Conservation (phyloP, 1,284 basidiomycete species). For the Trichosporon sp. region DNA sequence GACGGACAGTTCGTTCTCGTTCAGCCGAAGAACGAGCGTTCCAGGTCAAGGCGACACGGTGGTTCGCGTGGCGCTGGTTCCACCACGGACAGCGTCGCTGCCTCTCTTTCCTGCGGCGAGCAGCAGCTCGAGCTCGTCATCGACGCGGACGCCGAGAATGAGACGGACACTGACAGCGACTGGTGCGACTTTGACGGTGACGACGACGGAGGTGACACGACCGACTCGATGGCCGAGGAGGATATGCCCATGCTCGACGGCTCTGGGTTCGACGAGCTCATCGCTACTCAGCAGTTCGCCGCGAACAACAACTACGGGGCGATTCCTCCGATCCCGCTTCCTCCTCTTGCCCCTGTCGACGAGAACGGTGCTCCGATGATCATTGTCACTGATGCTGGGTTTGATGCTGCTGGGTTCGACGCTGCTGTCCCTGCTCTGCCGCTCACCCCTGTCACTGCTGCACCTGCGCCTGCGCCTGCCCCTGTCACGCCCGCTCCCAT, state of each 20-base stretch:
- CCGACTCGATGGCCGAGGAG: constrained; percentile 55
- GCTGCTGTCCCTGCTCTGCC: constrained; percentile 37
- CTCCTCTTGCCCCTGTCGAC: constrained; percentile 11
- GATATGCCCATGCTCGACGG: constrained; percentile 55
- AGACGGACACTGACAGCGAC: constrained; percentile 35
- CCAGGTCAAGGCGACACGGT: constrained; percentile 29
- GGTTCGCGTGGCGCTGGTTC: constrained; percentile 40
- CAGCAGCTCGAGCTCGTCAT: constrained; percentile 46
- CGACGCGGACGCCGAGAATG: constrained; percentile 48
- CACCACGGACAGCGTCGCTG: constrained; percentile 40
- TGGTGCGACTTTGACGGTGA: constrained; percentile 46
- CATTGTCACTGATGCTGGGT: constrained; percentile 35
- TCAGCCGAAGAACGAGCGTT: constrained; percentile 44
- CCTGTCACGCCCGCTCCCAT: constrained; percentile 17
- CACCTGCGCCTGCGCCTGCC: neutral
- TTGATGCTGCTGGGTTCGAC: neutral
- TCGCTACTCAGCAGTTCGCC: constrained; percentile 40
- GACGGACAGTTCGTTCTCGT: constrained; percentile 54
- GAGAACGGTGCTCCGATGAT: constrained; percentile 33
- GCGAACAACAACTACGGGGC: constrained; percentile 17
- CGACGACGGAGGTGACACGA: constrained; percentile 51
- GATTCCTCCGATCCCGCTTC: constrained; percentile 15
- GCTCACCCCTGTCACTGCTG: constrained; percentile 30
- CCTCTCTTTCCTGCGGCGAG: constrained; percentile 41
- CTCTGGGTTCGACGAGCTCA: constrained; percentile 49